phyloP scores from a whole-genome alignment of 495 filamentous ascomycete species.

The Neurospora sp. region DNA sequence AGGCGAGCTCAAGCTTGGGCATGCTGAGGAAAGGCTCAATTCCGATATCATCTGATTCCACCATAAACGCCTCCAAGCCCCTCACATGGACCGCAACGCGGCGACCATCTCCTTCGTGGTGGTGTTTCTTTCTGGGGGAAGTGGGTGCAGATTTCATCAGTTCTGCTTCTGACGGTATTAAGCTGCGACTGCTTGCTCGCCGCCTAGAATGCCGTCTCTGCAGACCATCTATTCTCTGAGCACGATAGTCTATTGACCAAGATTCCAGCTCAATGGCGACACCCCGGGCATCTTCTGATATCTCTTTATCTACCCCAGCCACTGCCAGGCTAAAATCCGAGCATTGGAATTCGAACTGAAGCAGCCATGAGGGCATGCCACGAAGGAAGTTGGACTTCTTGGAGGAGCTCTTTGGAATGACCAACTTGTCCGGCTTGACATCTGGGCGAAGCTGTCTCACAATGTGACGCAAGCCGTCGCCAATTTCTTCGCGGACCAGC shows the following conservation, averaged over 20 bases:
- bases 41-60: constrained; percentile 78
- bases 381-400: constrained; percentile 59
- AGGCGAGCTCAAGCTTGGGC: constrained; percentile 75
- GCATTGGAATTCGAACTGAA: constrained; percentile 74
- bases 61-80: constrained; percentile 78
- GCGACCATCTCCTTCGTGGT: constrained; percentile 66
- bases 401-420: constrained; percentile 31
- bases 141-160: constrained; percentile 47
- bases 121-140: constrained; percentile 46
- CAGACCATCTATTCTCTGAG: constrained; percentile 56
- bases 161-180: constrained; percentile 46
- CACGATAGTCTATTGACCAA: constrained; percentile 84
- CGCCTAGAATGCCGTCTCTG: constrained; percentile 42
- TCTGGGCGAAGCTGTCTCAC: constrained; percentile 60
- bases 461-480: constrained; percentile 83
- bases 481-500: constrained; percentile 85
- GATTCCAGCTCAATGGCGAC: constrained; percentile 79
- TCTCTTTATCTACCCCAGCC: constrained; percentile 73
- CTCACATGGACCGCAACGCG: constrained; percentile 69
- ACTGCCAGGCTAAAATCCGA: constrained; percentile 84
- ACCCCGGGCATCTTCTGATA: constrained; percentile 69
- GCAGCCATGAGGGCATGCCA: constrained; percentile 70
- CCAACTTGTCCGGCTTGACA: constrained; percentile 52
- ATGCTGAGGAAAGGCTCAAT: constrained; percentile 77
- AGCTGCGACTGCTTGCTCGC: constrained; percentile 48